Percentiles rank a stretch among this genome's conserved stretches.
Conservation (phyloP, 2,329 filamentous ascomycete genomes). For the Rutstroemia sp. region DNA sequence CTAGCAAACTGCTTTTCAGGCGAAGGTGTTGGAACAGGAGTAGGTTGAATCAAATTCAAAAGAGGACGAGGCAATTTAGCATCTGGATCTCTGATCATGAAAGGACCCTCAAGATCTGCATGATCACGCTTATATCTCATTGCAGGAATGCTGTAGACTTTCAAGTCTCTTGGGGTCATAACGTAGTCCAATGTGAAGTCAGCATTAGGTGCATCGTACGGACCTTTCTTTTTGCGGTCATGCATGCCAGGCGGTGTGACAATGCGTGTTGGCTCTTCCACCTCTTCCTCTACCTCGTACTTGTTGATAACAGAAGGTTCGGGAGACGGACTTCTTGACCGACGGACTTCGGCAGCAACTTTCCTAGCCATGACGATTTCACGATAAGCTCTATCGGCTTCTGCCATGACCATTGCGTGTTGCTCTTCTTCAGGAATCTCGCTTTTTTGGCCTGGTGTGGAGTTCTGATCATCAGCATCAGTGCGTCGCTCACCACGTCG, state of each 20-base stretch:
- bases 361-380: conserved; percentile 46
- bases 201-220: conserved; percentile 53
- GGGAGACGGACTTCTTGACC: conserved; percentile 44
- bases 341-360: conserved; percentile 44
- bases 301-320: conserved; percentile 49
- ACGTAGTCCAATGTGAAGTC: conserved; percentile 55
- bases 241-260: conserved; percentile 47
- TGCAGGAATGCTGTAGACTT: conserved; percentile 27
- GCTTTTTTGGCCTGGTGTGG: conserved; percentile 10
- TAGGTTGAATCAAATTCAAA: conserved; percentile 54
- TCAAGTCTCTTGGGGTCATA: conserved; percentile 46
- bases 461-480: conserved; percentile 19
- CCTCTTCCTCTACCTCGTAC: conserved; percentile 35
- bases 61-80: conserved; percentile 37
- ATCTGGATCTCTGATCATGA: conserved; percentile 22
- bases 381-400: conserved; percentile 51
- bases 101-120: conserved; percentile 17
- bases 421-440: conserved; percentile 13
- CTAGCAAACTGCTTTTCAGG: conserved; percentile 34
- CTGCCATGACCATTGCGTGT: conserved; percentile 44
- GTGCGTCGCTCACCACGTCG: conserved; percentile 30
- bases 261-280: conserved; percentile 36
- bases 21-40: conserved; percentile 45
- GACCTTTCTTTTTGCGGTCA: conserved; percentile 39
- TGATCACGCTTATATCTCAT: conserved; percentile 33